These are phyloP conservation scores for Rubroshorea leprosula DNA, from an alignment of 345 rosid species.

Conservation along the genomic window DNA sequence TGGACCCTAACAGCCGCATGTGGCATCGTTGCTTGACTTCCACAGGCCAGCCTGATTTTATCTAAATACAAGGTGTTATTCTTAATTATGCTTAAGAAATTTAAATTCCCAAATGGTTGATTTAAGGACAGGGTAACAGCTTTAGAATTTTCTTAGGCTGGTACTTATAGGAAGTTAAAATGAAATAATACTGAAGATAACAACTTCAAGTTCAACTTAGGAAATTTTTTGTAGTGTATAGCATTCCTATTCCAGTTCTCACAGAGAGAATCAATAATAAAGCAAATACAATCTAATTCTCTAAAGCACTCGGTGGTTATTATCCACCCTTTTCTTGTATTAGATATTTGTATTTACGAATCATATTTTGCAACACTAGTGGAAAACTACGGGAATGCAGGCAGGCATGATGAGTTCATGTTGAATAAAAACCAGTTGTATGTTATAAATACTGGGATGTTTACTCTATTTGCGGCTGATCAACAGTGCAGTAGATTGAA, in stretches of 20 bases:
- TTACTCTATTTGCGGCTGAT: background rate
- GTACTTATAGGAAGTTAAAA: background rate
- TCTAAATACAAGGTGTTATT: background rate
- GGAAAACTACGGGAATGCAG: background rate
- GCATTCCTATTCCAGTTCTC: constrained; percentile 6
- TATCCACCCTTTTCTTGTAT: background rate
- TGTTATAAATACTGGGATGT: background rate
- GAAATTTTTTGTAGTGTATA: constrained; percentile 9
- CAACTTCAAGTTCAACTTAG: constrained; percentile 5
- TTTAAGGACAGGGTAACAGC: background rate
- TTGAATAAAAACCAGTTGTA: background rate
- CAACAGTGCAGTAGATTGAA: too few species aligned
- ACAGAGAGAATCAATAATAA: background rate
- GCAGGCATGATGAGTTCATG: background rate
- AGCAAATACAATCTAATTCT: background rate
- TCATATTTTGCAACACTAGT: background rate
- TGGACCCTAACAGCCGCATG: constrained; percentile 95
- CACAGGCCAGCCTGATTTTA: constrained; percentile 95
- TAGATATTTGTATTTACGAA: constrained; percentile 14
- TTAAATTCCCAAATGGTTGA: background rate
- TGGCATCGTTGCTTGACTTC: constrained; percentile 99
- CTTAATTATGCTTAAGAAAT: background rate
- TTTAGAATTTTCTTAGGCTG: constrained; percentile 3
- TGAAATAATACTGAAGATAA: constrained; percentile 15
- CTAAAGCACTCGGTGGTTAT: background rate